Conservation (phyloP, 2,329 filamentous ascomycete genomes). For the Rhinocladiella mackenziei region DNA sequence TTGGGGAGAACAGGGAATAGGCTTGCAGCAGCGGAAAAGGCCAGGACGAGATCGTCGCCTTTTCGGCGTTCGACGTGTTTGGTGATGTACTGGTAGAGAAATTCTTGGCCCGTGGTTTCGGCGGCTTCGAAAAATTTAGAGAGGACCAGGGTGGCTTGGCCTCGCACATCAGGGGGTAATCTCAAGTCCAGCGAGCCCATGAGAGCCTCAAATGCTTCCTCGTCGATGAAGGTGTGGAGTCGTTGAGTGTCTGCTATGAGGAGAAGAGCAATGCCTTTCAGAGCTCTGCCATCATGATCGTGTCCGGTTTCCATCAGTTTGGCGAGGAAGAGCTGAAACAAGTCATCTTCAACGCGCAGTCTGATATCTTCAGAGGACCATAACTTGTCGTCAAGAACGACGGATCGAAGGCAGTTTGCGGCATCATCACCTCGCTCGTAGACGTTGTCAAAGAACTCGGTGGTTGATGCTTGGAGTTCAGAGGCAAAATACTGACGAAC, state of each 20-base stretch:
- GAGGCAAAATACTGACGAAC: constrained; percentile 44
- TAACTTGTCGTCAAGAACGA: constrained; percentile 44
- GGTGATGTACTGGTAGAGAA: constrained; percentile 71
- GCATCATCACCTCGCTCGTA: constrained; percentile 47
- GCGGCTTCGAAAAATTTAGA: constrained; percentile 80
- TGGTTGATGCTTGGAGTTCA: constrained; percentile 43
- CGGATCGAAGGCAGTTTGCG: constrained; percentile 45
- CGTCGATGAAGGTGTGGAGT: constrained; percentile 53
- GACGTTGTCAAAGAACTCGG: constrained; percentile 47
- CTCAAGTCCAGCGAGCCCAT: constrained; percentile 83
- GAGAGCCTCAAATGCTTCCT: constrained; percentile 76
- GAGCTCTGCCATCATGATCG: constrained; percentile 60
- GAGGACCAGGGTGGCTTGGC: constrained; percentile 75
- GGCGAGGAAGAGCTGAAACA: constrained; percentile 67
- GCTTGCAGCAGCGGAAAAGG: constrained; percentile 85
- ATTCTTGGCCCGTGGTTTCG: constrained; percentile 64
- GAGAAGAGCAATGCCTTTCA: constrained; percentile 58
- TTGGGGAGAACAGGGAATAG: constrained; percentile 82
- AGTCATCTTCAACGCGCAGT: constrained; percentile 44
- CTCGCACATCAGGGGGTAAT: constrained; percentile 66
- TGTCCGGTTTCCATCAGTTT: constrained; percentile 86
- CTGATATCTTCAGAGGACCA: constrained; percentile 43
- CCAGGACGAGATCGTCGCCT: constrained; percentile 82
- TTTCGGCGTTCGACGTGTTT: constrained; percentile 67
- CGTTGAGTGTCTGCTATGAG: constrained; percentile 53